Conservation (phyloP, 495 filamentous ascomycete genomes). For the Penicillium daleae region DNA sequence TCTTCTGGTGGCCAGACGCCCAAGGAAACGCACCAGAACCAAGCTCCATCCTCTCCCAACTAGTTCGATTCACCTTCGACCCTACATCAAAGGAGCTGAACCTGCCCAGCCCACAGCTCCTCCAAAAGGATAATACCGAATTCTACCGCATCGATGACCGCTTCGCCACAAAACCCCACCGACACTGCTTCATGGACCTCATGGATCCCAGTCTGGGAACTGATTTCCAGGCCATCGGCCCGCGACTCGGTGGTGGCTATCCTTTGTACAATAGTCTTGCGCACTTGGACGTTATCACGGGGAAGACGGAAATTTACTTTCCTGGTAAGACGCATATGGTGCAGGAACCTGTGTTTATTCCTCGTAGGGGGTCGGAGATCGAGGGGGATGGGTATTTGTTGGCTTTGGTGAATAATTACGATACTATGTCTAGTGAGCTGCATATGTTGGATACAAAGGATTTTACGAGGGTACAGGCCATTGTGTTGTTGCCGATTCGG, state of each 20-base stretch:
- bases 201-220: slow-evolving; percentile 50
- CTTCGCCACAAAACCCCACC: slow-evolving; percentile 52
- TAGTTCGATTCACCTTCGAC: slow-evolving; percentile 28
- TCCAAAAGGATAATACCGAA: slow-evolving; percentile 53
- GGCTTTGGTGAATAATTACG: slow-evolving; percentile 57
- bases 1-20: slow-evolving; percentile 59
- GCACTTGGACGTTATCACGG: slow-evolving; percentile 43
- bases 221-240: slow-evolving; percentile 37
- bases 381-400: slow-evolving; percentile 63
- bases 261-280: slow-evolving; percentile 45
- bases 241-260: slow-evolving; percentile 37
- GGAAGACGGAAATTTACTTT: slow-evolving; percentile 44
- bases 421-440: slow-evolving; percentile 53
- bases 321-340: slow-evolving; percentile 52
- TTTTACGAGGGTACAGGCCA: neutral
- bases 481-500: neutral
- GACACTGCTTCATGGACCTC: slow-evolving; percentile 57
- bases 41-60: slow-evolving; percentile 31
- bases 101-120: slow-evolving; percentile 36
- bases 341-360: slow-evolving; percentile 63
- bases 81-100: slow-evolving; percentile 20
- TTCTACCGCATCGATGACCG: slow-evolving; percentile 66
- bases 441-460: slow-evolving; percentile 48
- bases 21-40: slow-evolving; percentile 25
- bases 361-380: slow-evolving; percentile 35